Percentiles rank a stretch among this genome's conserved stretches.
phyloP scores from a whole-genome alignment of 768 basidiomycete genomes.

The Termitomyces sp. region DNA sequence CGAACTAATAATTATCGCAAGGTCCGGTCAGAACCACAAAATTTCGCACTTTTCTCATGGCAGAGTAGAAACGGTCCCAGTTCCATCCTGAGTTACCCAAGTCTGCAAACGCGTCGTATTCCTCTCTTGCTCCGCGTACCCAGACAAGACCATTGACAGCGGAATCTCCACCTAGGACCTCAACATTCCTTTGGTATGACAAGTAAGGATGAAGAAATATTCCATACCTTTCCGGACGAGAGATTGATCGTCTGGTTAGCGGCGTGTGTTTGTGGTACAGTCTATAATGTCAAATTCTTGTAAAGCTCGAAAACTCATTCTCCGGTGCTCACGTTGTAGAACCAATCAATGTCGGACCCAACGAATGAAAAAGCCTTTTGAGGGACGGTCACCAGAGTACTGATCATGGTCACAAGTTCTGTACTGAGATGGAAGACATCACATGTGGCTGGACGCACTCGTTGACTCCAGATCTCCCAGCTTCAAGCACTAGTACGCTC shows the following conservation, averaged over 20 bases:
- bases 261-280: constrained; percentile 18
- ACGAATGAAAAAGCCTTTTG: constrained; percentile 21
- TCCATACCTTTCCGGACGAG: constrained; percentile 22
- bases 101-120: constrained; percentile 24
- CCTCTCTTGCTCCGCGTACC: constrained; percentile 22
- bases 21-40: neutral
- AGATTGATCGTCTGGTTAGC: constrained; percentile 18
- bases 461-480: neutral
- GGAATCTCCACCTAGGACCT: constrained; percentile 30
- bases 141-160: constrained; percentile 32
- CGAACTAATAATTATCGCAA: neutral
- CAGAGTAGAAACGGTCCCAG: constrained; percentile 26
- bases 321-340: constrained; percentile 15
- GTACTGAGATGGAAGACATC: neutral
- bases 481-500: neutral
- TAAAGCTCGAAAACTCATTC: neutral
- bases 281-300: neutral
- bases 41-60: constrained; percentile 24
- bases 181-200: too few relatives aligned
- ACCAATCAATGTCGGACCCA: constrained; percentile 22
- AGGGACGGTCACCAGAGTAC: constrained; percentile 22
- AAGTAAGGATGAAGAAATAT: neutral
- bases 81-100: constrained; percentile 28
- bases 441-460: neutral
- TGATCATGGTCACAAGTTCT: neutral